Conservation (phyloP, 257 asterid species). For the Scutellaria barbata region DNA sequence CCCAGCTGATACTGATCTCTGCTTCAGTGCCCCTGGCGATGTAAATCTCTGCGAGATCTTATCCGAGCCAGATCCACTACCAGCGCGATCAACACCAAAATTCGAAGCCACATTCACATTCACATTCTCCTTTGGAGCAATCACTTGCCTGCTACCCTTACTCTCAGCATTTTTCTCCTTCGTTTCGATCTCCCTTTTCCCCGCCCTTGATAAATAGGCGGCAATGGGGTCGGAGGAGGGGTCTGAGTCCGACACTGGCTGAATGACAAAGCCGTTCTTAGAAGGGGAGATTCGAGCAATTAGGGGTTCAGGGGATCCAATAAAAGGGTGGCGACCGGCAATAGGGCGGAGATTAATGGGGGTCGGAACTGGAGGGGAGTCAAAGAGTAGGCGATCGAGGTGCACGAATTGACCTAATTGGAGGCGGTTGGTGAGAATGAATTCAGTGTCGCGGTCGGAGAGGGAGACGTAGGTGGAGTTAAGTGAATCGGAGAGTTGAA, state of each 20-base stretch:
- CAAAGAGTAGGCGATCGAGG: conserved; percentile 74
- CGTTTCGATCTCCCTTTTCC: conserved; percentile 43
- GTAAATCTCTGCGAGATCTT: conserved; percentile 67
- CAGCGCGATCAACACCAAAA: conserved; percentile 26
- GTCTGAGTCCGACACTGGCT: conserved; percentile 72
- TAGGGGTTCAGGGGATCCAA: conserved; percentile 84
- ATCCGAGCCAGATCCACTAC: conserved; percentile 39
- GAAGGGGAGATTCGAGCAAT: conserved; percentile 64
- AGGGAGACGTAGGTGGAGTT: conserved; percentile 93
- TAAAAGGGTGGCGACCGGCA: conserved; percentile 73
- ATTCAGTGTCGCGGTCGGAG: conserved; percentile 79
- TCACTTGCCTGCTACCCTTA: conserved; percentile 43
- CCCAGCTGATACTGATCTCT: conserved; percentile 64
- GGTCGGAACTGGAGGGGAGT: conserved; percentile 74
- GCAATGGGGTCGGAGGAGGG: conserved; percentile 59
- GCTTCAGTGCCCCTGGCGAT: conserved; percentile 69
- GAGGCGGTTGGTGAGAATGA: conserved; percentile 80
- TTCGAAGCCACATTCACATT: conserved; percentile 50
- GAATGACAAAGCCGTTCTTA: conserved; percentile 62
- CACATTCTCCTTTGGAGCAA: conserved; percentile 66
- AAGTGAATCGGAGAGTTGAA: conserved; percentile 88
- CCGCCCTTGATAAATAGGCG: conserved; percentile 52
- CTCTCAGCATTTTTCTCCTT: conserved; percentile 39
- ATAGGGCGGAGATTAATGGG: conserved; percentile 75
- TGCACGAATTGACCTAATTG: conserved; percentile 91